phyloP scores from a whole-genome alignment of 441 rosid genomes.

The Bruguiera hainesii region DNA sequence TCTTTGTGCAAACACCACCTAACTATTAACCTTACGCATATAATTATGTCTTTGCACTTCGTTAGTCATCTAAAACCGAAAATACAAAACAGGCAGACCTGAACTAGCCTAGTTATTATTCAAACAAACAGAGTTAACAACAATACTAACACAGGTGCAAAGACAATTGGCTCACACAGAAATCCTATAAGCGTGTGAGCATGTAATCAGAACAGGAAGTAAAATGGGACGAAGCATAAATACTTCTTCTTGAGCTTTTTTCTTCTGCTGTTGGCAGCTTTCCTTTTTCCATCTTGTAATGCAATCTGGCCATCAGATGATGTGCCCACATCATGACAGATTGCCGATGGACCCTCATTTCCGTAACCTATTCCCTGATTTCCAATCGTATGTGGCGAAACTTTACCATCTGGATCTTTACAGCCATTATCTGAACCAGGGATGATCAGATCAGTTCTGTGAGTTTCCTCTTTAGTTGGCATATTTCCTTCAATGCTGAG shows the following conservation, averaged over 20 bases:
- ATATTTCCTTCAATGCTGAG: conserved; percentile 19
- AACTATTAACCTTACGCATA: no score
- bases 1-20: neutral
- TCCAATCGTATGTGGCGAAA: neutral
- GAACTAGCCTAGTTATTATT: neutral
- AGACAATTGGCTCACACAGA: conserved; percentile 2
- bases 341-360: conserved; percentile 25
- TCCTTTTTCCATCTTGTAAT: conserved; percentile 17
- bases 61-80: neutral
- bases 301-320: conserved; percentile 12
- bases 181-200: neutral
- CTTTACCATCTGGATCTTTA: neutral
- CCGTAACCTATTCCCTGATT: conserved; percentile 9
- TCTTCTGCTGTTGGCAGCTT: conserved; percentile 18
- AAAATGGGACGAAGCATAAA: conserved; percentile 45
- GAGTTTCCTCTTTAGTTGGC: conserved; percentile 11
- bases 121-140: neutral
- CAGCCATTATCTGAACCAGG: neutral
- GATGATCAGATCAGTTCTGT: neutral
- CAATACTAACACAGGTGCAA: neutral
- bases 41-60: neutral
- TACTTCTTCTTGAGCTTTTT: conserved; percentile 36
- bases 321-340: conserved; percentile 10
- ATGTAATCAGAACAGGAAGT: conserved; percentile 18
- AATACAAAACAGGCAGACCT: neutral